These are phyloP conservation scores for Zopfochytrium polystomum DNA, from an alignment of 371 early-diverging fungal species.

Conservation along the genomic window DNA sequence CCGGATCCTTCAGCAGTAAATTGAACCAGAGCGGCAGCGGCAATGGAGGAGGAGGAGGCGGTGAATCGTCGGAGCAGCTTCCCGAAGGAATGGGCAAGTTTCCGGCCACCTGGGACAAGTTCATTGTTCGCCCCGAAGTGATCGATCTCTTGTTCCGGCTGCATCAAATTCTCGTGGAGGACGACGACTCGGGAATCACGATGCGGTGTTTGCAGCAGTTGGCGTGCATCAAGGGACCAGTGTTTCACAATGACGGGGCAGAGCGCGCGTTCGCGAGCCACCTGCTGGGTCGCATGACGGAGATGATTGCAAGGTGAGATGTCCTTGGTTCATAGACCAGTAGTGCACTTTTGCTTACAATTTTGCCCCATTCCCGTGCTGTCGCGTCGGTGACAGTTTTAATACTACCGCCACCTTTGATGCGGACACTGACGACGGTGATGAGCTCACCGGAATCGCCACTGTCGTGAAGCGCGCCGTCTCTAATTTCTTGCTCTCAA, in stretches of 20 bases:
- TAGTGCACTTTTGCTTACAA: slow-evolving; percentile 1
- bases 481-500: slow-evolving; percentile 47
- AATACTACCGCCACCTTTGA: slow-evolving; percentile 7
- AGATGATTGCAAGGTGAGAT: slow-evolving; percentile 56
- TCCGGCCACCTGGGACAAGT: slow-evolving; percentile 36
- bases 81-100: slow-evolving; percentile 50
- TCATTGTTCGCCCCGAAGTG: slow-evolving; percentile 36
- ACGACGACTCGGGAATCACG: slow-evolving; percentile 42
- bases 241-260: slow-evolving; percentile 57
- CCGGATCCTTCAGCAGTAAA: slow-evolving; percentile 55
- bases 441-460: slow-evolving; percentile 49
- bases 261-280: slow-evolving; percentile 24
- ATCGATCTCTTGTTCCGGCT: slow-evolving; percentile 39
- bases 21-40: too few relatives aligned
- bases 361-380: not conserved
- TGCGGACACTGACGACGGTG: slow-evolving; percentile 20
- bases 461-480: slow-evolving; percentile 52
- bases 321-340: too few relatives aligned
- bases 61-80: too few relatives aligned
- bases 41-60: too few relatives aligned
- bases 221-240: slow-evolving; percentile 64
- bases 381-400: not conserved
- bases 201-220: slow-evolving; percentile 63
- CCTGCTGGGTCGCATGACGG: slow-evolving; percentile 48
- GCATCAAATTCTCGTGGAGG: slow-evolving; percentile 38